Conservation (phyloP, 352 stramenopile species). For the Globisporangium viniferum region DNA sequence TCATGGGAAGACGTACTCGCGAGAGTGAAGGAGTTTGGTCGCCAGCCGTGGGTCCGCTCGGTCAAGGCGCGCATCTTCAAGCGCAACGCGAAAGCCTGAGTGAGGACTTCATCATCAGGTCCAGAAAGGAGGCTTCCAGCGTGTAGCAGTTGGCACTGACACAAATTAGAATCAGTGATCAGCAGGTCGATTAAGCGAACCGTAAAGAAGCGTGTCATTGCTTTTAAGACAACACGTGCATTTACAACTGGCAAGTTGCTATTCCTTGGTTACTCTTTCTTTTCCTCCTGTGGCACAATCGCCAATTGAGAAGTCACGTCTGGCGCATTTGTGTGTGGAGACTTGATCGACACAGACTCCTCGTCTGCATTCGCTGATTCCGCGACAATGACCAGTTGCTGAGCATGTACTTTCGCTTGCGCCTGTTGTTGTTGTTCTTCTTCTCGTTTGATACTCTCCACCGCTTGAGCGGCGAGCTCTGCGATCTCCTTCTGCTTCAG, state of each 20-base stretch:
- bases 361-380: constrained; percentile 20
- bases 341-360: constrained; percentile 10
- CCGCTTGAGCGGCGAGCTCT: constrained; percentile 11
- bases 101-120: neutral
- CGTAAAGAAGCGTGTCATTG: neutral
- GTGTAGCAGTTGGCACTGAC: neutral
- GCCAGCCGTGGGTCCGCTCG: constrained; percentile 5
- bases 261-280: constrained; percentile 9
- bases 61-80: constrained; percentile 5
- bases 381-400: neutral
- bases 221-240: neutral
- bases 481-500: constrained; percentile 28
- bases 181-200: neutral
- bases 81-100: neutral
- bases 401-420: constrained; percentile 9
- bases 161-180: neutral
- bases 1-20: constrained; percentile 50
- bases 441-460: constrained; percentile 16
- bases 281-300: constrained; percentile 8
- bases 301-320: constrained; percentile 2
- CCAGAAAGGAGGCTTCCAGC: neutral
- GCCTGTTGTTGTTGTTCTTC: constrained; percentile 17
- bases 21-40: constrained; percentile 27
- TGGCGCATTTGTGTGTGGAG: neutral
- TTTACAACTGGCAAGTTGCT: neutral